A percentile compares a stretch with the other conserved stretches of the same genome.
phyloP scores from a whole-genome alignment of 768 basidiomycete species.

The Suillus americanus region DNA sequence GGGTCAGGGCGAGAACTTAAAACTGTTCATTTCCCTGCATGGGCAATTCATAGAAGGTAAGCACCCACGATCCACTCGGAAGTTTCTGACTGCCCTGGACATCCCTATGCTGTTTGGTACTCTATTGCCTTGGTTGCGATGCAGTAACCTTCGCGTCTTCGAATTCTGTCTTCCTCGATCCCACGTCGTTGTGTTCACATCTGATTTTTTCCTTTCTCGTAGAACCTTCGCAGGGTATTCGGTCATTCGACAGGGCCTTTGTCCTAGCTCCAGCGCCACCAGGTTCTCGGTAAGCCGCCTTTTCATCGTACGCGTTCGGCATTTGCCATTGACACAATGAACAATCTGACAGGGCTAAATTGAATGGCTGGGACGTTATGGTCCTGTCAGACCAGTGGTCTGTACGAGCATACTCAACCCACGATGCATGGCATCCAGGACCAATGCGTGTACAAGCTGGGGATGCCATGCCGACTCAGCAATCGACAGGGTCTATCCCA shows the following conservation, averaged over 20 bases:
- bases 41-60: constrained; percentile 90
- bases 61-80: constrained; percentile 29
- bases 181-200: constrained; percentile 5
- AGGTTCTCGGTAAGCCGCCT: constrained; percentile 72
- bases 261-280: constrained; percentile 79
- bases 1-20: constrained; percentile 52
- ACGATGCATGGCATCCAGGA: constrained; percentile 76
- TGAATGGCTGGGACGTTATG: constrained; percentile 85
- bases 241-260: constrained; percentile 94
- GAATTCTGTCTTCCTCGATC: background rate
- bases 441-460: constrained; percentile 70
- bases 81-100: background rate
- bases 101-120: background rate
- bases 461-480: constrained; percentile 23
- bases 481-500: constrained; percentile 21
- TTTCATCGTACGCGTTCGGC: constrained; percentile 1
- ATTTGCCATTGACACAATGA: constrained; percentile 12
- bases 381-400: constrained; percentile 89
- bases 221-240: constrained; percentile 75
- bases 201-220: constrained; percentile 19
- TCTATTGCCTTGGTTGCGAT: constrained; percentile 3
- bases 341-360: constrained; percentile 56
- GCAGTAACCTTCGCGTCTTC: background rate
- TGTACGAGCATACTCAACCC: constrained; percentile 81
- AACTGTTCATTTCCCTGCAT: constrained; percentile 73